Conservation (phyloP, 768 basidiomycete genomes). For the Auriscalpium microsporum region DNA sequence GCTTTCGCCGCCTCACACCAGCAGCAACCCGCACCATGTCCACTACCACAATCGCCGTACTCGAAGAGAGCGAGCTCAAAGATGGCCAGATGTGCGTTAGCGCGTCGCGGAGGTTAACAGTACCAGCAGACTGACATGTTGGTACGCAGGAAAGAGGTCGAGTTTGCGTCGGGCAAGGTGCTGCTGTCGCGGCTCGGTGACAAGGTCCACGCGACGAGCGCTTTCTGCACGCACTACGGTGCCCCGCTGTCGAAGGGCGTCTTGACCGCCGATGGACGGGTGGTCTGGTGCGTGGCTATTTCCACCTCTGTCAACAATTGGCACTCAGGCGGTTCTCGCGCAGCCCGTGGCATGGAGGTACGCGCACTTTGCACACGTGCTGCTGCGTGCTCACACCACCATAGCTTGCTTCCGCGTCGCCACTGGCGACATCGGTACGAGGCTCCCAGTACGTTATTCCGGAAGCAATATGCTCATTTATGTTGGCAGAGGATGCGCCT, state of each 20-base stretch:
- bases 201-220: conserved; percentile 69
- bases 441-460: neutral
- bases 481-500: conserved; percentile 70
- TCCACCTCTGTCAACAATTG: conserved; percentile 1
- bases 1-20: neutral
- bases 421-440: conserved; percentile 70
- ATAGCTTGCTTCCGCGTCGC: conserved; percentile 83
- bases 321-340: conserved; percentile 1
- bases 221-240: conserved; percentile 88
- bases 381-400: neutral
- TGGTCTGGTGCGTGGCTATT: conserved; percentile 53
- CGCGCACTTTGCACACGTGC: conserved; percentile 5
- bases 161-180: conserved; percentile 71
- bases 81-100: conserved; percentile 46
- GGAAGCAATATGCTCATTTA: conserved; percentile 10
- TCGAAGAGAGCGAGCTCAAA: conserved; percentile 36
- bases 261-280: conserved; percentile 65
- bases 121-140: neutral
- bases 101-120: neutral
- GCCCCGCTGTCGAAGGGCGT: conserved; percentile 82
- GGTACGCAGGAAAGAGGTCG: conserved; percentile 65
- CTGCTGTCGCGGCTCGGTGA: conserved; percentile 69
- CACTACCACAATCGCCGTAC: conserved; percentile 38
- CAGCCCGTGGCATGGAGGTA: conserved; percentile 87
- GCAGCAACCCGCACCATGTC: conserved; percentile 22